Base-by-base conservation (phyloP, 331 rosid species). In the Quercus tomentella region DNA sequence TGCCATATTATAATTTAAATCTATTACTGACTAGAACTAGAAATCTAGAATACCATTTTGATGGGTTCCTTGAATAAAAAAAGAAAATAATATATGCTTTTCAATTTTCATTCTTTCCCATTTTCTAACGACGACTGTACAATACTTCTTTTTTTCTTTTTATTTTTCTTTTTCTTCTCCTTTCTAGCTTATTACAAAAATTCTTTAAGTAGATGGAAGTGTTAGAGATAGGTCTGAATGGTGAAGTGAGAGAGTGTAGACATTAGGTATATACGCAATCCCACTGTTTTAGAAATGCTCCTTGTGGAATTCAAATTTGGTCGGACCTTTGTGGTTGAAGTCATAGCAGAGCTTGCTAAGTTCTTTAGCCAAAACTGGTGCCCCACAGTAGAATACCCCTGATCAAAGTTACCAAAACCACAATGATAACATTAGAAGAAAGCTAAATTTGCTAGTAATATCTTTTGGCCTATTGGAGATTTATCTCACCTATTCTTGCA, bases 351-450 rank as follows among this genome's bases (percentile, higher is more conserved):
- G 97, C 54, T 92, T 91, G 89, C 86, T 84, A 45, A 96, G 97
- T 87, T 96, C 99, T 89, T 93, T 96, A 49, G 97, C 98, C 84
- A 96, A 87, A 77, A 96, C 93, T 67, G 99, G 99, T 76, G 92
- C 93, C n/a, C 99, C 99, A 84, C 99, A 96, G 75, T 96, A 96
- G 82, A 96, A 96, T 55, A 96, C 98, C 72, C 99, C 99, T 96
- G 85, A 69, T 80, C 55, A 56, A 68, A 82, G 73, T 77, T 75
- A 80, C 73, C 76, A 79, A 70, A 79, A 56, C 56, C 80, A 71
- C 51, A 54, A 77, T 30, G 74, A 82, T 26, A 80, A 74, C 35
- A 70, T 33, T 18, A 76, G 78, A 18, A 51, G 30, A 60, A 58
- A 82, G 26, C 33, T 70, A 74, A 63, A 20, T 63, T 51, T 23